phyloP scores from a whole-genome alignment of 1,284 basidiomycete genomes.

The Rhizopogon parksii region DNA sequence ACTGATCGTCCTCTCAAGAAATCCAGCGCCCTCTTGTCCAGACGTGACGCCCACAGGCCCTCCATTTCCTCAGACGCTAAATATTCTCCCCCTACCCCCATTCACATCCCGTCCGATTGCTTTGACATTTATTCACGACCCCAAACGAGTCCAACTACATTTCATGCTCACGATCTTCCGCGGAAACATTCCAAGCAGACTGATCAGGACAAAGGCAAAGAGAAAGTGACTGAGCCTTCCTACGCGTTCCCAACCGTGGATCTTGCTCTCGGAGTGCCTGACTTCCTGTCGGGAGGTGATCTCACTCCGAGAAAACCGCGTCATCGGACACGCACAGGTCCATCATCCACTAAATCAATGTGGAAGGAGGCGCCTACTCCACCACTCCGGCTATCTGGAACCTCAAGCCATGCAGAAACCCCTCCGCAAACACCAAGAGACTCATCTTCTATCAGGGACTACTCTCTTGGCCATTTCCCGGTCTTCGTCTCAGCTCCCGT shows the following conservation, averaged over 20 bases:
- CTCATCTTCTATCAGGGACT: constrained; percentile 28
- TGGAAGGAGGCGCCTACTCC: constrained; percentile 37
- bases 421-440: constrained; percentile 64
- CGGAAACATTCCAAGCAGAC: constrained; percentile 23
- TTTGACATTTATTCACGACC: constrained; percentile 20
- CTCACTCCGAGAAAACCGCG: constrained; percentile 32
- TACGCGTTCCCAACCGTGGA: constrained; percentile 25
- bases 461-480: constrained; percentile 41
- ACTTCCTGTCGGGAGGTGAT: constrained; percentile 17
- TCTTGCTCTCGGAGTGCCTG: constrained; percentile 14
- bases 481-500: constrained; percentile 71
- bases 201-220: constrained; percentile 19
- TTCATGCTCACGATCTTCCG: constrained; percentile 8
- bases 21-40: constrained; percentile 48
- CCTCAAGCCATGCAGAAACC: constrained; percentile 51
- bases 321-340: constrained; percentile 48
- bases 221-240: constrained; percentile 12
- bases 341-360: constrained; percentile 39
- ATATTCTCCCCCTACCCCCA: constrained; percentile 22
- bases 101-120: constrained; percentile 10
- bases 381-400: constrained; percentile 56
- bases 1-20: constrained; percentile 39
- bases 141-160: constrained; percentile 24
- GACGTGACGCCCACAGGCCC: constrained; percentile 41
- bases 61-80: constrained; percentile 17